Evolutionary conservation across 2,329 filamentous ascomycete genomes (phyloP).

Genomic region (Penicillium janthinellum): DNA sequence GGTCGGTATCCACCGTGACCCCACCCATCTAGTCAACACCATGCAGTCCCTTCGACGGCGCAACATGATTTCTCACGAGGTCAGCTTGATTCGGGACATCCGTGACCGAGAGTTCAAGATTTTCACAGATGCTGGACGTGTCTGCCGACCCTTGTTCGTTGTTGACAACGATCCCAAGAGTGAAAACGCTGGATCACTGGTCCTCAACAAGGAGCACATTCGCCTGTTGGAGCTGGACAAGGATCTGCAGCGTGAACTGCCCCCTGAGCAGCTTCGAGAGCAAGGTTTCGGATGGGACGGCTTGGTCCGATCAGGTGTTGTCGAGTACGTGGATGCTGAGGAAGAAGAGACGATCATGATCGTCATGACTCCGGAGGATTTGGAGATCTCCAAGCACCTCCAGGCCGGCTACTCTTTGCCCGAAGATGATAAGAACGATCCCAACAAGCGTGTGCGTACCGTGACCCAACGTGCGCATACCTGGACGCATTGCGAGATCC

Average conservation of each 20-base stretch:
- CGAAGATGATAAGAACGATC: slow-evolving; percentile 68
- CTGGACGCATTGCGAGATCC: slow-evolving; percentile 98
- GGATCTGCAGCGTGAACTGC: slow-evolving; percentile 62
- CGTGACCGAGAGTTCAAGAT: slow-evolving; percentile 98
- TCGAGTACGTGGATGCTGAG: slow-evolving; percentile 96
- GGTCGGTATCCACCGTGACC: slow-evolving; percentile 93
- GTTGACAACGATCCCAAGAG: slow-evolving; percentile 83
- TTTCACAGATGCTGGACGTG: slow-evolving; percentile 93
- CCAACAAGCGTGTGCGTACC: slow-evolving; percentile 83
- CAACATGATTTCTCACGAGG: slow-evolving; percentile 84
- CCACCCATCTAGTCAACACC: slow-evolving; percentile 77
- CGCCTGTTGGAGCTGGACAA: slow-evolving; percentile 73
- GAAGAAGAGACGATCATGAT: slow-evolving; percentile 99
- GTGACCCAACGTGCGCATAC: slow-evolving; percentile 85
- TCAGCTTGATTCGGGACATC: slow-evolving; percentile 93
- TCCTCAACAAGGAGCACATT: slow-evolving; percentile 83
- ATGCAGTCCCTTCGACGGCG: slow-evolving; percentile 77
- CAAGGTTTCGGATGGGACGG: slow-evolving; percentile 84
- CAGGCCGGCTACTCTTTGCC: slow-evolving; percentile 65
- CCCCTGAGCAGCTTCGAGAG: slow-evolving; percentile 59
- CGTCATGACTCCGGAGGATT: slow-evolving; percentile 95
- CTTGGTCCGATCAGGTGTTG: slow-evolving; percentile 77
- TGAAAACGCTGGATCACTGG: slow-evolving; percentile 72
- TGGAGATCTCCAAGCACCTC: slow-evolving; percentile 73
- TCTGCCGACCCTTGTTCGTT: slow-evolving; percentile 91